Conservation (phyloP, 352 stramenopile genomes). For the Blastocystis hominis region DNA sequence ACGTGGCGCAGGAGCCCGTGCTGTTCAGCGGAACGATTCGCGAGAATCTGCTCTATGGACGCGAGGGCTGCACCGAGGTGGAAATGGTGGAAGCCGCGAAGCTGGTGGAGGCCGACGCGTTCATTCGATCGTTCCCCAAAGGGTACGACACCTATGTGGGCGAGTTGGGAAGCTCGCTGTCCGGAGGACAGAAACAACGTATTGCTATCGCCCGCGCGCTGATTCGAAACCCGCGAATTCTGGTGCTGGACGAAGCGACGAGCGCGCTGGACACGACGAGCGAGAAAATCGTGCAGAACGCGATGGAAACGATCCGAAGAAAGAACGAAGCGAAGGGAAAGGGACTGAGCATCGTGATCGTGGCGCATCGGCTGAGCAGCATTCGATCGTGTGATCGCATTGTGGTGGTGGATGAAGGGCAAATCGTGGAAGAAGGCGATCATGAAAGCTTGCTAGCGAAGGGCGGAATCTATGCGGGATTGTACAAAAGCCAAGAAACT, state of each 20-base stretch:
- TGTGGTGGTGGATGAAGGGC: slow-evolving; percentile 78
- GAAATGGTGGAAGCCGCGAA: slow-evolving; percentile 70
- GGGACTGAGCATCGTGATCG: slow-evolving; percentile 79
- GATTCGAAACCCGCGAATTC: slow-evolving; percentile 74
- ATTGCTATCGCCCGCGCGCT: slow-evolving; percentile 83
- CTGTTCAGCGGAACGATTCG: slow-evolving; percentile 73
- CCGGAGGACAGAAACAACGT: slow-evolving; percentile 84
- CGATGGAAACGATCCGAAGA: slow-evolving; percentile 65
- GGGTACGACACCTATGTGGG: slow-evolving; percentile 77
- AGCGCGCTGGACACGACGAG: slow-evolving; percentile 68
- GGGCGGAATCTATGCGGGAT: slow-evolving; percentile 68
- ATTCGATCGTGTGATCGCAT: slow-evolving; percentile 85
- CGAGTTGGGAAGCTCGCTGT: slow-evolving; percentile 74
- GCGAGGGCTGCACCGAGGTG: slow-evolving; percentile 66
- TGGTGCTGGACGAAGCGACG: slow-evolving; percentile 80
- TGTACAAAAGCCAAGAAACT: slow-evolving; percentile 61
- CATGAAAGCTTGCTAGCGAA: slow-evolving; percentile 77
- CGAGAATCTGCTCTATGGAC: slow-evolving; percentile 72
- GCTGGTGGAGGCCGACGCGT: slow-evolving; percentile 77
- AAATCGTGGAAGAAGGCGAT: slow-evolving; percentile 79
- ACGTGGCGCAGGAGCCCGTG: slow-evolving; percentile 78
- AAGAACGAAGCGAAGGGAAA: slow-evolving; percentile 60
- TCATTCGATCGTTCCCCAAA: slow-evolving; percentile 77
- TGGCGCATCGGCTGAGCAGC: slow-evolving; percentile 82
- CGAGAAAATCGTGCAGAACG: slow-evolving; percentile 71